These are phyloP conservation scores for Cercospora sp. DNA, from an alignment of 2,329 filamentous ascomycete genomes.

Conservation along the genomic window DNA sequence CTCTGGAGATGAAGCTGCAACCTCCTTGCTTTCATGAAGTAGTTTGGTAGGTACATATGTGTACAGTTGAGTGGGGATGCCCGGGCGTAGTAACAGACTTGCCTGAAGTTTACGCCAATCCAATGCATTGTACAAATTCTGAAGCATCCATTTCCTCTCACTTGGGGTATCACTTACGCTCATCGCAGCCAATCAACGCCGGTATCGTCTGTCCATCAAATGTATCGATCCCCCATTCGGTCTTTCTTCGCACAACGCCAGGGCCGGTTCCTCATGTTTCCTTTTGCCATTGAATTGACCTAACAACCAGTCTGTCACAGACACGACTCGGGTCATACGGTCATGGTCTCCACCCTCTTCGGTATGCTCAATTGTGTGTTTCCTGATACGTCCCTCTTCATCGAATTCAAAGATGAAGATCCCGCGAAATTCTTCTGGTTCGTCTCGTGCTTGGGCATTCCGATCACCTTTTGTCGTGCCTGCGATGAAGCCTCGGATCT, in stretches of 20 bases:
- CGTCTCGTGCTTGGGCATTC: constrained; percentile 12
- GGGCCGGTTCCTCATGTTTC: constrained; percentile 45
- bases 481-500: constrained; percentile 57
- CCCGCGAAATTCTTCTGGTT: constrained; percentile 74
- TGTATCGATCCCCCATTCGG: constrained; percentile 22
- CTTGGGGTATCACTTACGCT: constrained; percentile 21
- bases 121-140: not conserved
- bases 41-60: constrained; percentile 4
- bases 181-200: constrained; percentile 19
- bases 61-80: constrained; percentile 10
- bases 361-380: constrained; percentile 91
- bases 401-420: constrained; percentile 97
- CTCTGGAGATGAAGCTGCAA: not conserved
- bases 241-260: constrained; percentile 44
- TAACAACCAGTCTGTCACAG: constrained; percentile 90
- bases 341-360: constrained; percentile 84
- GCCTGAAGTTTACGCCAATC: not conserved
- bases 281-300: constrained; percentile 67
- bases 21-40: not conserved
- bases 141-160: not conserved
- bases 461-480: constrained; percentile 50
- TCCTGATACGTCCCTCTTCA: constrained; percentile 75
- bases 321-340: constrained; percentile 80
- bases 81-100: not conserved
- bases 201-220: constrained; percentile 26